These are phyloP conservation scores for Pinus taeda DNA, from an alignment of 75 land plant genomes.

Conservation along the genomic window DNA sequence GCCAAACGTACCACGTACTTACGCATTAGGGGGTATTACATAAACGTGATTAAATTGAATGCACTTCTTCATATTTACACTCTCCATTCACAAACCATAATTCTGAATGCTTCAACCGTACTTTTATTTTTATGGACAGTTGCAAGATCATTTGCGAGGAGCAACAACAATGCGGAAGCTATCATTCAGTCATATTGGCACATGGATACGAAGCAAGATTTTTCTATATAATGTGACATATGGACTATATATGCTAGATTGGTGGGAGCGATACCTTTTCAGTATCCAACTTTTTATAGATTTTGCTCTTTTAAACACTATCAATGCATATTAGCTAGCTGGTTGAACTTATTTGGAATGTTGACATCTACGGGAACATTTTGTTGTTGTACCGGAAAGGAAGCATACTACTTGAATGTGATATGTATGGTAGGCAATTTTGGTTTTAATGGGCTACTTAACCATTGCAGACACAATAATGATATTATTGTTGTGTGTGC, in stretches of 20 bases:
- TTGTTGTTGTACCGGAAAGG: not conserved
- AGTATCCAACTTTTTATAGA: constrained; percentile 31
- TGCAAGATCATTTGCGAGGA: not conserved
- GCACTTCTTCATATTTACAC: not conserved
- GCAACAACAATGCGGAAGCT: not conserved
- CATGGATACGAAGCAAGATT: constrained; percentile 30
- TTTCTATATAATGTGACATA: constrained; percentile 61
- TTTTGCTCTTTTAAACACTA: not conserved
- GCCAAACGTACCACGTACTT: too few relatives aligned
- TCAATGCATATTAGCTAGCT: too few relatives aligned
- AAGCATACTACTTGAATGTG: not conserved
- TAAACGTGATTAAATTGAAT: not conserved
- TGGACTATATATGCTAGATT: constrained; percentile 70
- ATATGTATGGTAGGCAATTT: not conserved
- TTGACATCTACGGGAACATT: not conserved
- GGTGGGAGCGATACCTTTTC: constrained; percentile 68
- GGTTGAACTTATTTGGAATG: not conserved
- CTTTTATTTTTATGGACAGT: constrained; percentile 2
- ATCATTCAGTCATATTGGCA: not conserved
- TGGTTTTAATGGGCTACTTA: constrained; percentile 2
- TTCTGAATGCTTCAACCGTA: not conserved
- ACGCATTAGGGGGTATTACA: too few relatives aligned
- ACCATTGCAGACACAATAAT: constrained; percentile 8
- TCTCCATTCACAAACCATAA: not conserved
- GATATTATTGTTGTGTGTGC: constrained; percentile 4